These are phyloP conservation scores for Eucalyptus regnans DNA, from an alignment of 345 rosid genomes.

Conservation along the genomic window DNA sequence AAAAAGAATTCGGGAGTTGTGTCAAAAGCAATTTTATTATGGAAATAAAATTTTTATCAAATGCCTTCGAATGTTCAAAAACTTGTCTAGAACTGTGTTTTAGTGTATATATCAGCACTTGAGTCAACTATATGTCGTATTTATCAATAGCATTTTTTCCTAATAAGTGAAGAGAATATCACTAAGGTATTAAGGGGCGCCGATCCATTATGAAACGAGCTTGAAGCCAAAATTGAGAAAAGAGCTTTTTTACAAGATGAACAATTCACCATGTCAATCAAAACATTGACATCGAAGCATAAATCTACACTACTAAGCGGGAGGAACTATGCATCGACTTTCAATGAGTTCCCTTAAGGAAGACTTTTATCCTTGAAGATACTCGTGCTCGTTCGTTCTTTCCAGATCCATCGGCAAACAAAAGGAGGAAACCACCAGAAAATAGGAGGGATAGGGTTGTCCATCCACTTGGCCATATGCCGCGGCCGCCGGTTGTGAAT, in stretches of 20 bases:
- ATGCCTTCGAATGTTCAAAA: too few relatives aligned
- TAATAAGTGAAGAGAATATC: neutral
- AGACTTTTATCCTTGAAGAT: too few relatives aligned
- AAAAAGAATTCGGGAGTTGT: too few relatives aligned
- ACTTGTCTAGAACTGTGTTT: neutral
- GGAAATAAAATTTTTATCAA: rapidly evolving
- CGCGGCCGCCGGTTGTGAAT: neutral
- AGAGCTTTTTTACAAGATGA: neutral
- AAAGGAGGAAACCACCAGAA: neutral
- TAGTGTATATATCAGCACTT: neutral
- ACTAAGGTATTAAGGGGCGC: neutral
- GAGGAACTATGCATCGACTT: neutral
- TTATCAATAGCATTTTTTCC: rapidly evolving
- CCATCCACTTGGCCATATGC: neutral
- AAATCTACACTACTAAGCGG: neutral
- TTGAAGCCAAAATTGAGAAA: neutral
- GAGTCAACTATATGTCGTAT: neutral
- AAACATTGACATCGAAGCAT: neutral
- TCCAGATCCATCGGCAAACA: neutral
- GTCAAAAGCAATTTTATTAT: too few relatives aligned
- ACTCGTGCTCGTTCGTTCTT: too few relatives aligned
- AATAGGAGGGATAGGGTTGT: neutral
- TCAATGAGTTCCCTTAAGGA: neutral
- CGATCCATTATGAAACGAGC: neutral
- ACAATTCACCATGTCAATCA: neutral